Percentiles rank a stretch among this genome's conserved stretches.
Evolutionary conservation across 495 filamentous ascomycete genomes (phyloP).

Genomic region (Immersiella caudata): DNA sequence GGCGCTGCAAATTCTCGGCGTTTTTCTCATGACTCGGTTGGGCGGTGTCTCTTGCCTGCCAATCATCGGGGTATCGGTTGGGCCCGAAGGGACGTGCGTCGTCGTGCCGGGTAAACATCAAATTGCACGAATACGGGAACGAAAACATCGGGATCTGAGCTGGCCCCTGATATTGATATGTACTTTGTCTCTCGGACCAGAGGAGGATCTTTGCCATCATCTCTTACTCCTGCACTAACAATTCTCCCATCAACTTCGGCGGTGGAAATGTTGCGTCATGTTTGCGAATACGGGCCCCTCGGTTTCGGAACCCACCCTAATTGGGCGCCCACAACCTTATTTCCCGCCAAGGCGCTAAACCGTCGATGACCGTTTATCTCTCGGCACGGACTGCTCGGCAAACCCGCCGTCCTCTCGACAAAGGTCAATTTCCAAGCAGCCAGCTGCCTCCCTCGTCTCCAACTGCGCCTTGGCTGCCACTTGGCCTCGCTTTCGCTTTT

Average conservation of each 20-base stretch:
- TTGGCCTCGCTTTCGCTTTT: conserved; percentile 27
- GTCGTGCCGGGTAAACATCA: neutral
- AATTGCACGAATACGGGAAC: neutral
- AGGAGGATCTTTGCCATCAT: too few relatives aligned
- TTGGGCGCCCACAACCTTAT: neutral
- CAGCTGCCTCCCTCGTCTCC: too few relatives aligned
- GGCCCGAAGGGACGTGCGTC: neutral
- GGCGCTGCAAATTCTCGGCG: neutral
- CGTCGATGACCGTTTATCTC: neutral
- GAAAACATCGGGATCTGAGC: neutral
- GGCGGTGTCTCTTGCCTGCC: neutral
- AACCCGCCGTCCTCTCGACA: neutral
- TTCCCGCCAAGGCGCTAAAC: neutral
- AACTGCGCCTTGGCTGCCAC: too few relatives aligned
- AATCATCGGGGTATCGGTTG: neutral
- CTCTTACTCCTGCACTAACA: neutral
- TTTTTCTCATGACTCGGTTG: neutral
- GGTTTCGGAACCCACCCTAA: neutral
- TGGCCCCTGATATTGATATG: neutral
- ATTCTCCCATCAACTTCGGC: neutral
- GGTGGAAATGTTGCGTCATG: neutral
- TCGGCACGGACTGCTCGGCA: neutral
- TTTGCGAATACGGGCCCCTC: neutral
- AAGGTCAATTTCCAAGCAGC: neutral
- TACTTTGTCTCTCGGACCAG: too few relatives aligned